phyloP scores from a whole-genome alignment of 352 stramenopile genomes.

The Aphanomyces euteiches region DNA sequence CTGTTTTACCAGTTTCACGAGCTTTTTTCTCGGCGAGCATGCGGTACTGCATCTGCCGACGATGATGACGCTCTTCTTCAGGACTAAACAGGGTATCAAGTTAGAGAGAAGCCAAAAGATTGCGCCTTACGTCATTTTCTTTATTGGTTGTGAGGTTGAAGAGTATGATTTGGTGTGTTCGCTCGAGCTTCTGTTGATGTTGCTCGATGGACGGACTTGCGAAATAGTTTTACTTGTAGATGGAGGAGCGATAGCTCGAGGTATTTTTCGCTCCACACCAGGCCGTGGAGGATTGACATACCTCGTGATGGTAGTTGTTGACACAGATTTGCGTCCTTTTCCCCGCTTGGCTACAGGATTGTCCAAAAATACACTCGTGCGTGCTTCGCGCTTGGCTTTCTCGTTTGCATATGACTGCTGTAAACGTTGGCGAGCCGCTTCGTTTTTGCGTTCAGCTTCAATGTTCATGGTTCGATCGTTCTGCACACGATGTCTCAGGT shows the following conservation, averaged over 20 bases:
- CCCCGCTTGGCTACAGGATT: constrained; percentile 48
- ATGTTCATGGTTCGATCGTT: background rate
- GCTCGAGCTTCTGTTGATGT: constrained; percentile 1
- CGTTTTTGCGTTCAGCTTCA: constrained; percentile 45
- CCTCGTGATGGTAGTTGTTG: constrained; percentile 48
- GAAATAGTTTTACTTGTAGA: background rate
- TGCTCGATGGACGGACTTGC: too few species aligned
- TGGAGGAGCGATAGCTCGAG: constrained; percentile 23
- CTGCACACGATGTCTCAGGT: too few species aligned
- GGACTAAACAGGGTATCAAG: constrained; percentile 38
- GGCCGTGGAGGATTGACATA: constrained; percentile 43
- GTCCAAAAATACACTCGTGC: constrained; percentile 69
- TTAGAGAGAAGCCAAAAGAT: too few species aligned
- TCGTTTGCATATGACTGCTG: constrained; percentile 72
- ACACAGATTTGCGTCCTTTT: constrained; percentile 40
- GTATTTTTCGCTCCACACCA: constrained; percentile 5
- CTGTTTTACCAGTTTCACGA: constrained; percentile 29
- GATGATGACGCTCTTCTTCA: constrained; percentile 53
- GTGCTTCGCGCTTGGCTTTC: constrained; percentile 61
- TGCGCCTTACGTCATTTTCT: constrained; percentile 13
- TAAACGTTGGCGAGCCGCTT: constrained; percentile 66
- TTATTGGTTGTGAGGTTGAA: constrained; percentile 17
- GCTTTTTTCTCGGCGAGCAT: constrained; percentile 35
- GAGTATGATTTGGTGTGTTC: constrained; percentile 4
- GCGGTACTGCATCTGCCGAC: constrained; percentile 41